Percentiles rank a stretch among this genome's conserved stretches.
phyloP scores from a whole-genome alignment of 768 basidiomycete species.

The Trichaptum fuscoviolaceum region DNA sequence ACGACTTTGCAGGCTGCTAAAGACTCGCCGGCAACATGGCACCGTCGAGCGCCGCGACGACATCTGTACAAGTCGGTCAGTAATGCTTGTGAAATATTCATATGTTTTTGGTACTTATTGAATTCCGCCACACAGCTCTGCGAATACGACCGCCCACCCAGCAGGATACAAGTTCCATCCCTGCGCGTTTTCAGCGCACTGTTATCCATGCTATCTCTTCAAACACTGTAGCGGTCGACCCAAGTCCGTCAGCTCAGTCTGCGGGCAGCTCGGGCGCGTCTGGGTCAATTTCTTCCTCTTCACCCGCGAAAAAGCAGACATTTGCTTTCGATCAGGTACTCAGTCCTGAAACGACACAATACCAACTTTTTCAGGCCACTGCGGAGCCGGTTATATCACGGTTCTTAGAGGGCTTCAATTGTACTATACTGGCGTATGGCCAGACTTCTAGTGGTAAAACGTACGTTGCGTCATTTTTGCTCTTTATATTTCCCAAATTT shows the following conservation, averaged over 20 bases:
- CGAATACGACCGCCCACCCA: conserved; percentile 85
- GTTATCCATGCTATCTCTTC: conserved; percentile 74
- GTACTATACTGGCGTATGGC: conserved; percentile 96
- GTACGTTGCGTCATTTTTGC: conserved; percentile 32
- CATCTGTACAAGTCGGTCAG: conserved; percentile 93
- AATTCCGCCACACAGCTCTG: conserved; percentile 48
- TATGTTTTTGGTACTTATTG: conserved; percentile 5
- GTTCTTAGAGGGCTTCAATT: conserved; percentile 93
- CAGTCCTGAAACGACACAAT: conserved; percentile 77
- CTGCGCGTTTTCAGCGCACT: conserved; percentile 88
- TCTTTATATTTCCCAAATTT: background rate
- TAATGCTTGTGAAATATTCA: conserved; percentile 17
- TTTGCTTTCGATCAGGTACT: conserved; percentile 97
- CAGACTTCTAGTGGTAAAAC: conserved; percentile 97
- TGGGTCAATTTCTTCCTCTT: conserved; percentile 35
- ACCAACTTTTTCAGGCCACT: conserved; percentile 79
- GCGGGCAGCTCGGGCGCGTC: conserved; percentile 46
- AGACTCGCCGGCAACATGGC: conserved; percentile 46
- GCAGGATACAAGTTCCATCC: conserved; percentile 82
- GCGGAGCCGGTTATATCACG: conserved; percentile 80
- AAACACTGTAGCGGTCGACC: conserved; percentile 81
- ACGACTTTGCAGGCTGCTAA: background rate
- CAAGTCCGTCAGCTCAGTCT: conserved; percentile 46
- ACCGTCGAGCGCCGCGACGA: conserved; percentile 59
- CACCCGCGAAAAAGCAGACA: conserved; percentile 68